Percentiles rank a stretch among this genome's conserved stretches.
phyloP scores from a whole-genome alignment of 352 stramenopile species.

The Phytopythium chamaehyphon region DNA sequence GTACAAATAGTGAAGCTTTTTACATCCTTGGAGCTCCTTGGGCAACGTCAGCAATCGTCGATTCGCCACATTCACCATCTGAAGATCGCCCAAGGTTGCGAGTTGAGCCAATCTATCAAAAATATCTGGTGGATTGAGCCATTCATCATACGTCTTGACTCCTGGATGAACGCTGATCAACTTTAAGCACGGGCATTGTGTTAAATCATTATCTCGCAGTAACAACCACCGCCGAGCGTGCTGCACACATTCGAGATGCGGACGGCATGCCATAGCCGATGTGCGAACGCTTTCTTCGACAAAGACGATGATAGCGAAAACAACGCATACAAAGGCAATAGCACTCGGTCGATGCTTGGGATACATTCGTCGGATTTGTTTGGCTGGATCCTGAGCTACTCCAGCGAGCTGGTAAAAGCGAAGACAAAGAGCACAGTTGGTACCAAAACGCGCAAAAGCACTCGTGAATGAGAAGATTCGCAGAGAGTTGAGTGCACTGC shows the following conservation, averaged over 20 bases:
- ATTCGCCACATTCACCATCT: conserved; percentile 24
- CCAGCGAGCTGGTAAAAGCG: conserved; percentile 10
- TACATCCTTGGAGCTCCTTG: conserved; percentile 18
- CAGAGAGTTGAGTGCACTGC: conserved; percentile 23
- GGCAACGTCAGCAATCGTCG: conserved; percentile 18
- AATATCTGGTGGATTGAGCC: conserved; percentile 17
- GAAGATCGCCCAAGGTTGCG: conserved; percentile 13
- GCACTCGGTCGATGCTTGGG: conserved; percentile 6
- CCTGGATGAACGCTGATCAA: conserved; percentile 18
- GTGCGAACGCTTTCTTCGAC: conserved; percentile 8
- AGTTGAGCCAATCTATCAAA: conserved; percentile 16
- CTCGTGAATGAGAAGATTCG: conserved; percentile 19
- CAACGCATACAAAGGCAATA: conserved; percentile 10
- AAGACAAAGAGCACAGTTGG: conserved; percentile 18
- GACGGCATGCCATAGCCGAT: conserved; percentile 6
- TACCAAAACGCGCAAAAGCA: conserved; percentile 24
- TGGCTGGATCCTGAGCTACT: conserved; percentile 5
- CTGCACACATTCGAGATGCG: conserved; percentile 14
- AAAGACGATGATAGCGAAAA: conserved; percentile 5
- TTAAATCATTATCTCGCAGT: conserved; percentile 1
- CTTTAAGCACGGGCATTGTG: conserved; percentile 31
- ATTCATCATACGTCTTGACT: conserved; percentile 17
- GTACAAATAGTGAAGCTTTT: conserved; percentile 21
- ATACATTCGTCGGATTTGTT: conserved; percentile 8
- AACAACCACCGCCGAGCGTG: conserved; percentile 18